Base-by-base conservation (phyloP, 1,139 yeast species). In the Hemisphaericaspora xylofermentans region DNA sequence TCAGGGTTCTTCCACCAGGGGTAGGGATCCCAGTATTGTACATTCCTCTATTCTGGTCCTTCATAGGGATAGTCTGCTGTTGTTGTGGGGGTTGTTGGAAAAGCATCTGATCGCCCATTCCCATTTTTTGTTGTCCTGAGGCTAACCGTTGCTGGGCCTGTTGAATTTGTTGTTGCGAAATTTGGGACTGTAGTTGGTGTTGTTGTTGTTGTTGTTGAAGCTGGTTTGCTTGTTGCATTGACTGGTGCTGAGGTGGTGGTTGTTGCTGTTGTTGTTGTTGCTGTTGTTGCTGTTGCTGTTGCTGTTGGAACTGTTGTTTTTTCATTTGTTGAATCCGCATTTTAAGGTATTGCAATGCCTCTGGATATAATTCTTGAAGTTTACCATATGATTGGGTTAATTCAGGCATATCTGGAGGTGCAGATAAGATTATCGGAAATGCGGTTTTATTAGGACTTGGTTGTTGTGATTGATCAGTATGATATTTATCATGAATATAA, bases 331-430 rank as follows among this genome's bases (percentile, higher is more conserved):
- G 71, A 49, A 75, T 62, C 44, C 71, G 74, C 58, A 67, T 56
- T 50, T 72, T 78, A 47, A 74, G 63, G 46, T 66, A 70, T 38
- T 73, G 78, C 29, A 76, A 60, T 0, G 80, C 80, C 46, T 78
- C 83, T 0, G 82, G 82, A 47, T 78, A 78, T 33, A 78, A 54
- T 40, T 74, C 78, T 47, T 76, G 78, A 39, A 78, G 59, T 40
- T 71, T 61, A 28, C 64, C 60, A 53, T 78, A 78, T 38, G 74
- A 63, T 35, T 65, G 74, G 41, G 60, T 62, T 40, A 78, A 62
- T 50, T 77, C 83, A 0, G 82, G 80, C 67, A 78, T 68, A 39
- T 77, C 82, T 5, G 70, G 71, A 2, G 83, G 83, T 6, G 84
- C 73, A 3, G 76, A 64, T 47, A 78, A 66, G 36, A 78, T 72